Base-by-base conservation (phyloP, 345 rosid species). In the Gossypium ekmanianum region DNA sequence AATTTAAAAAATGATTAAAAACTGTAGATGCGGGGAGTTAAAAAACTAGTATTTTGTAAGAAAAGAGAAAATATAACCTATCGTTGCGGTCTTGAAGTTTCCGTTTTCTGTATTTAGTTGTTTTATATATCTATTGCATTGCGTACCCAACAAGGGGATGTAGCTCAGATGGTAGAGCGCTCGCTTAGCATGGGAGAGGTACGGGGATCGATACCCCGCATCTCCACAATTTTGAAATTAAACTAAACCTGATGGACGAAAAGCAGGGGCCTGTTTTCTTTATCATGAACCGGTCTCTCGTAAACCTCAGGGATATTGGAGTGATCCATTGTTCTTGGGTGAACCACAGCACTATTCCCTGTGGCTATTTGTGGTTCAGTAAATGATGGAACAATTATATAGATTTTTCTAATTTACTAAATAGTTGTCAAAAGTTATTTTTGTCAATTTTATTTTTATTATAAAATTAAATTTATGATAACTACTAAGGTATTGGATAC, bases 201-300 rank as follows among this genome's bases (percentile, higher is more conserved):
- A 88, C 89, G 81, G 91, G 93, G 90, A 87, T 90, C 91, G 91
- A 89, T 93, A 86, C 93, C 92, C 90, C 88, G 88, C 94, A 85
- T 92, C 90, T 88, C 92, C 97, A 91, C 18, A 18, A 29, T 29
- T 29, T 4, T 34, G 39, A 34, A 4, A 34, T 4, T 34, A 34
- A 34, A 34, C 1, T 29, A 44, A 44, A 51, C 57, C 70, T 65
- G 71, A 45, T 20, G 17, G 17, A 20, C 0, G 45, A 67, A 67
- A 67, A 67, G 71, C 71, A 45, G 71, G n/a, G 71, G n/a, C 71
- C 34, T 12, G 39, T 1, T 45, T 45, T 39, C 71, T 7, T 13
- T 12, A n/a, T 0, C 7, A 44, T 66, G 29, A 20, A 34, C 39
- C 0, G 55, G 71, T 45, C 71, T 67, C 55, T 67, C 71, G 71